Percentiles rank a stretch among this genome's conserved stretches.
phyloP scores from a whole-genome alignment of 371 early-diverging fungal species.

The Circinella minor region DNA sequence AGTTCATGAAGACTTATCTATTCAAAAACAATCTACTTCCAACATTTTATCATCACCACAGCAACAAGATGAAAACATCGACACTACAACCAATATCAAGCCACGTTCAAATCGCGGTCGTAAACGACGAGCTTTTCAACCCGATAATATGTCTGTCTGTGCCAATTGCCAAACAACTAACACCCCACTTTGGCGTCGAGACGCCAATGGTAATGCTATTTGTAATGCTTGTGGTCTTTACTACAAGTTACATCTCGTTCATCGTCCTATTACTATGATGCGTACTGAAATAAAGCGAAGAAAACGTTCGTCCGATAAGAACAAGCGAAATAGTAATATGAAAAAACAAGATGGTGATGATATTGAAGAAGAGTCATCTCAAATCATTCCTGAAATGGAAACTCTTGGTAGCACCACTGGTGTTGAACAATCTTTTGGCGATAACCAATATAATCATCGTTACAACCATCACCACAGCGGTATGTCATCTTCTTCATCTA shows the following conservation, averaged over 20 bases:
- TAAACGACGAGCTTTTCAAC: constrained; percentile 12
- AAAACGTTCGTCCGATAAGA: constrained; percentile 38
- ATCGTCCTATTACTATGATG: constrained; percentile 63
- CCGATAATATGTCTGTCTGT: constrained; percentile 45
- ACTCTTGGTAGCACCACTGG: neutral
- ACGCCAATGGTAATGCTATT: constrained; percentile 65
- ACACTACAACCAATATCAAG: neutral
- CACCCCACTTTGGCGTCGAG: constrained; percentile 85
- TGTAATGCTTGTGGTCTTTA: constrained; percentile 89
- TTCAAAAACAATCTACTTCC: neutral
- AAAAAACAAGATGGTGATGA: constrained; percentile 2
- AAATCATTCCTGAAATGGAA: neutral
- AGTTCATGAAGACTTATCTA: constrained; percentile 1
- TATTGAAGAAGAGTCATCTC: neutral
- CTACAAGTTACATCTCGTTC: constrained; percentile 70
- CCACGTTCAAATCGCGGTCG: constrained; percentile 10
- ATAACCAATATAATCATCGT: neutral
- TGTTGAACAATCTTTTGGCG: neutral
- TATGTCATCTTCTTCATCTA: neutral
- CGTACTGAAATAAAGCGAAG: constrained; percentile 61
- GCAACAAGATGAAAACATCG: neutral
- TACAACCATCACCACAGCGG: neutral
- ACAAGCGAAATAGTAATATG: constrained; percentile 1
- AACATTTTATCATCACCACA: neutral
- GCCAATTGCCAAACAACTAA: constrained; percentile 75